phyloP scores from a whole-genome alignment of 2,329 filamentous ascomycete species.

The Paecilomyces sp. region DNA sequence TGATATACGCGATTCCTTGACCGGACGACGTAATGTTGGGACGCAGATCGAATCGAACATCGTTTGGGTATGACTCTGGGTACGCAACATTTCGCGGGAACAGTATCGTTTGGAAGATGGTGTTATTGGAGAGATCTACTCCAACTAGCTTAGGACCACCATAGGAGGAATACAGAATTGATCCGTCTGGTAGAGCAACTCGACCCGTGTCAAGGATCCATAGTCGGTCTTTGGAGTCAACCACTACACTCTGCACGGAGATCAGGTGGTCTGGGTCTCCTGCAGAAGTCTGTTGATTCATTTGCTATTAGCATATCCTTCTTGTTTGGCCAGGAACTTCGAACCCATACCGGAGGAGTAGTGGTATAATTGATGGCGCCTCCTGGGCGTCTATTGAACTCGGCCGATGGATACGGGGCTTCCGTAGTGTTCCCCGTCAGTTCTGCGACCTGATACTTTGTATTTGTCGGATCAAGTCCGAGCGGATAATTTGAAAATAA shows the following conservation, averaged over 20 bases:
- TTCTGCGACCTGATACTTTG: slow-evolving; percentile 45
- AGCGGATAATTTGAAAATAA: slow-evolving; percentile 48
- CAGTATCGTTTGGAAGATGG: slow-evolving; percentile 44
- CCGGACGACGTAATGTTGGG: slow-evolving; percentile 33
- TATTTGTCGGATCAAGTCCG: slow-evolving; percentile 43
- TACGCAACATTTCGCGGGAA: slow-evolving; percentile 43
- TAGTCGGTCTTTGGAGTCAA: slow-evolving; percentile 43
- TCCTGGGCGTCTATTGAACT: slow-evolving; percentile 43
- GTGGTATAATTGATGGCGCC: slow-evolving; percentile 47
- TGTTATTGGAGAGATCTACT: slow-evolving; percentile 39
- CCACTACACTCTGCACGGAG: slow-evolving; percentile 46
- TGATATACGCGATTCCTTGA: slow-evolving; percentile 47
- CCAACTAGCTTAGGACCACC: slow-evolving; percentile 48
- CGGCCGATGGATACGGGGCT: slow-evolving; percentile 33
- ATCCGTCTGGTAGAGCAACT: slow-evolving; percentile 34
- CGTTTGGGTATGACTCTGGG: slow-evolving; percentile 46
- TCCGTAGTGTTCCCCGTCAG: slow-evolving; percentile 38
- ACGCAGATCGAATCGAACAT: slow-evolving; percentile 48
- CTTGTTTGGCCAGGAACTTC: slow-evolving; percentile 18
- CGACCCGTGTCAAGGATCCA: slow-evolving; percentile 51
- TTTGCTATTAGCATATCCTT: slow-evolving; percentile 25
- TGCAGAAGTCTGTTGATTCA: slow-evolving; percentile 33
- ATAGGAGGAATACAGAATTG: slow-evolving; percentile 36
- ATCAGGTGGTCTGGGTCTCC: slow-evolving; percentile 45
- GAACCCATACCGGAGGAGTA: slow-evolving; percentile 20